phyloP scores from a whole-genome alignment of 225 moss, liverwort and hornwort genomes.

The Marchantia paleacea region DNA sequence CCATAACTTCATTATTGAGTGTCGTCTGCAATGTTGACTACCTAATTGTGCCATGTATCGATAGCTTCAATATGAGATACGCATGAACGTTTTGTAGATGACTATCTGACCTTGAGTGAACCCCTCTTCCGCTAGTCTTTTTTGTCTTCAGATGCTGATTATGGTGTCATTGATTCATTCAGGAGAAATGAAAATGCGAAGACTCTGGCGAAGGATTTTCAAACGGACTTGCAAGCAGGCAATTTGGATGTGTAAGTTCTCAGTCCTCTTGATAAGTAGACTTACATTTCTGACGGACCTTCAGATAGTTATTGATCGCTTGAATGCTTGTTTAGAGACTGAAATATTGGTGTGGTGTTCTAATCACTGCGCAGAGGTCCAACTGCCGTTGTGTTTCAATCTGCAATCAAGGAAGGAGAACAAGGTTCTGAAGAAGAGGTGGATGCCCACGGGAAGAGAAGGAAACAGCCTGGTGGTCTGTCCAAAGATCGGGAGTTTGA shows the following conservation, averaged over 20 bases:
- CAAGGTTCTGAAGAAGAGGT: slow-evolving; percentile 70
- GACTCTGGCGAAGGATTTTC: slow-evolving; percentile 82
- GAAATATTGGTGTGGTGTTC: not conserved
- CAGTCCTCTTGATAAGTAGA: not conserved
- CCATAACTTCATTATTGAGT: no score
- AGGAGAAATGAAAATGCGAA: slow-evolving; percentile 97
- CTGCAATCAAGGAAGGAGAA: slow-evolving; percentile 56
- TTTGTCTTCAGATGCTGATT: not conserved
- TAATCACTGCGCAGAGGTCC: slow-evolving; percentile 57
- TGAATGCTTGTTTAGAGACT: not conserved
- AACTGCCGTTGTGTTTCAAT: slow-evolving; percentile 52
- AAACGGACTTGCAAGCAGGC: slow-evolving; percentile 83
- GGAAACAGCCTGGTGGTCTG: slow-evolving; percentile 55
- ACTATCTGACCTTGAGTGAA: no score
- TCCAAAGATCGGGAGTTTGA: slow-evolving; percentile 85
- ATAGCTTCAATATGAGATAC: no score
- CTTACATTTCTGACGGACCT: not conserved
- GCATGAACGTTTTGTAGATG: no score
- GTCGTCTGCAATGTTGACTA: not conserved
- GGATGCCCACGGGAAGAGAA: slow-evolving; percentile 68
- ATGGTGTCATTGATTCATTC: not conserved
- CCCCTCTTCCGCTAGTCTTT: no score
- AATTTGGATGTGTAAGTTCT: slow-evolving; percentile 82
- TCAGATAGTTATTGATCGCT: not conserved
- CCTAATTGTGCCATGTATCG: not conserved